These are phyloP conservation scores for Colletotrichum destructivum DNA, from an alignment of 2,329 filamentous ascomycete species.

Conservation along the genomic window DNA sequence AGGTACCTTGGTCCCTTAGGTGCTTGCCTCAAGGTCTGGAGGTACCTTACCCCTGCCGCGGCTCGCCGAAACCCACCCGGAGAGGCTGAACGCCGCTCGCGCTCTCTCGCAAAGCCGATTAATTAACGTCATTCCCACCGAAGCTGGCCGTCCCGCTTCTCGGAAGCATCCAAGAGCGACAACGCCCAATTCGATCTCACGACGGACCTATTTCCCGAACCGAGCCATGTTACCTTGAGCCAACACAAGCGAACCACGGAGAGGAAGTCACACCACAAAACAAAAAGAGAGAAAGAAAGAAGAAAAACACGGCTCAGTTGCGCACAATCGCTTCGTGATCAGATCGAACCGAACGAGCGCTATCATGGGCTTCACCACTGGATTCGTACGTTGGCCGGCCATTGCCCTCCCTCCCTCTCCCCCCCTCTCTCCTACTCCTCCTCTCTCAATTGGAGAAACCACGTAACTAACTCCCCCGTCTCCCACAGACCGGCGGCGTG, in stretches of 20 bases:
- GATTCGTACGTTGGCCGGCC: constrained; percentile 72
- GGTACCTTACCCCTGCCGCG: constrained; percentile 28
- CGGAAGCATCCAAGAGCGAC: constrained; percentile 18
- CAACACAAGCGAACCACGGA: not conserved
- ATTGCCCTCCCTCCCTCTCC: not conserved
- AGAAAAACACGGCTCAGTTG: constrained; percentile 15
- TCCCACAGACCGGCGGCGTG: constrained; percentile 77
- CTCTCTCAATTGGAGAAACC: not conserved
- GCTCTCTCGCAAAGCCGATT: constrained; percentile 22
- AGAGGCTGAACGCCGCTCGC: constrained; percentile 40
- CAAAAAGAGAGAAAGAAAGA: not conserved
- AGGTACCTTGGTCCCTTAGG: not conserved
- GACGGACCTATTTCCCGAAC: constrained; percentile 13
- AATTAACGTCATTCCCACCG: constrained; percentile 40
- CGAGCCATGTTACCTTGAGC: constrained; percentile 40
- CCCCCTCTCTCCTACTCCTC: not conserved
- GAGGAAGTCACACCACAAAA: constrained; percentile 3
- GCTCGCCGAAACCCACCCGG: constrained; percentile 37
- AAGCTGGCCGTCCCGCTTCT: constrained; percentile 35
- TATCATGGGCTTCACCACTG: constrained; percentile 80
- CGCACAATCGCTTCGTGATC: constrained; percentile 23
- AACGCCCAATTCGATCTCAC: constrained; percentile 26
- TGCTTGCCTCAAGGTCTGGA: not conserved
- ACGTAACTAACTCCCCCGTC: not conserved
- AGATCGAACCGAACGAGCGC: constrained; percentile 12